phyloP scores from a whole-genome alignment of 352 stramenopile species.

The Phytophthora sojae region DNA sequence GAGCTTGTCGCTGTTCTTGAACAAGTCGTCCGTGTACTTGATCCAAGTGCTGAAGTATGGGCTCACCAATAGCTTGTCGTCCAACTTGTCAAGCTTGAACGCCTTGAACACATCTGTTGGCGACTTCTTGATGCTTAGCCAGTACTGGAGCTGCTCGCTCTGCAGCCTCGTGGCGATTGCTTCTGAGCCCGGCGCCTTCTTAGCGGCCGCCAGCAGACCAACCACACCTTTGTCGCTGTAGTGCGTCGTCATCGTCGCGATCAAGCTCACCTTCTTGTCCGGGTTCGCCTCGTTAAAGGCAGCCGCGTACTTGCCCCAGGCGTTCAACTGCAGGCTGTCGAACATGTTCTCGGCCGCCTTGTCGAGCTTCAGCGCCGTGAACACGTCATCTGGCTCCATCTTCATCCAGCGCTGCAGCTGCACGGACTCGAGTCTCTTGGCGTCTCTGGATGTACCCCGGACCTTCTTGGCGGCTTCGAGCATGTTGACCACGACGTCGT shows the following conservation, averaged over 20 bases:
- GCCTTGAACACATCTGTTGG: neutral
- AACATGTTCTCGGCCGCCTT: neutral
- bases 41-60: neutral
- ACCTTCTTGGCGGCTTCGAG: neutral
- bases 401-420: neutral
- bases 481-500: neutral
- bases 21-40: neutral
- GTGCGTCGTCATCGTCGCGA: neutral
- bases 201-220: neutral
- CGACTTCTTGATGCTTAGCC: neutral
- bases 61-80: neutral
- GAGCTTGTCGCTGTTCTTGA: neutral
- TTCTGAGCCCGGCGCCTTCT: neutral
- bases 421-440: neutral
- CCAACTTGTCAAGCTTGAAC: neutral
- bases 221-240: neutral
- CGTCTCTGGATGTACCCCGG: too few relatives aligned
- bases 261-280: neutral
- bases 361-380: neutral
- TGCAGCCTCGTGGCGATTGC: neutral
- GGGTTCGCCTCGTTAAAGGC: neutral
- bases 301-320: neutral
- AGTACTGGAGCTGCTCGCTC: neutral
- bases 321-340: neutral
- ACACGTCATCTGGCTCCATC: neutral